phyloP scores from a whole-genome alignment of 2,329 filamentous ascomycete genomes.

The Epicoccum nigrum region DNA sequence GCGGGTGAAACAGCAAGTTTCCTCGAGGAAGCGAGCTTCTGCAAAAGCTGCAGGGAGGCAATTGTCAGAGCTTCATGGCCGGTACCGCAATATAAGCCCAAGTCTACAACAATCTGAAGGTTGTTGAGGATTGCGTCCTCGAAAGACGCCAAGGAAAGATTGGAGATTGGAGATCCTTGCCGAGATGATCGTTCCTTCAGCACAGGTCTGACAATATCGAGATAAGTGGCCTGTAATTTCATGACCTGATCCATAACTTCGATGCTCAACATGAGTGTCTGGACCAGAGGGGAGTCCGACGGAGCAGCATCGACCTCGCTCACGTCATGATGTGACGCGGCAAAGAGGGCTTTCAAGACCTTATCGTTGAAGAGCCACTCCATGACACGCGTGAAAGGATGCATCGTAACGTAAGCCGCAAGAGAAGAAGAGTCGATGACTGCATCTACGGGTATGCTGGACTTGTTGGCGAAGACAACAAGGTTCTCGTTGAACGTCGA shows the following conservation, averaged over 20 bases:
- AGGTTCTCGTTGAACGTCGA: slow-evolving; percentile 93
- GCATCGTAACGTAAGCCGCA: slow-evolving; percentile 79
- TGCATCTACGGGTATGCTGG: slow-evolving; percentile 74
- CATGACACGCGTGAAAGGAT: slow-evolving; percentile 94
- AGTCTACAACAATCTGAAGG: slow-evolving; percentile 76
- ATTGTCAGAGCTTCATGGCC: slow-evolving; percentile 81
- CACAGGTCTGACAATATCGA: slow-evolving; percentile 82
- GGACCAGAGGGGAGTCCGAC: slow-evolving; percentile 79
- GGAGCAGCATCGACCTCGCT: slow-evolving; percentile 73
- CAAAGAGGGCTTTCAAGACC: slow-evolving; percentile 79
- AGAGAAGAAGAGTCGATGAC: slow-evolving; percentile 77
- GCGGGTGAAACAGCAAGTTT: slow-evolving; percentile 76
- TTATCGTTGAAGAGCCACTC: slow-evolving; percentile 98
- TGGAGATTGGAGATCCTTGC: slow-evolving; percentile 68
- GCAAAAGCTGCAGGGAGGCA: slow-evolving; percentile 78
- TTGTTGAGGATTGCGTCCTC: slow-evolving; percentile 89
- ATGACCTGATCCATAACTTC: slow-evolving; percentile 83
- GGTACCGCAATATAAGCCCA: slow-evolving; percentile 86
- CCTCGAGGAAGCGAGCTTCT: slow-evolving; percentile 83
- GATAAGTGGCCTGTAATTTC: slow-evolving; percentile 87
- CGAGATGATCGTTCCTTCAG: slow-evolving; percentile 70
- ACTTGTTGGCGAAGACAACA: slow-evolving; percentile 81
- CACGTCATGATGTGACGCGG: slow-evolving; percentile 76
- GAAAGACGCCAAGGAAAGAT: slow-evolving; percentile 81
- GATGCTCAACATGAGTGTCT: slow-evolving; percentile 78